Evolutionary conservation across 176 grass and related monocot genomes (phyloP).

Genomic region (Phoenix roebelenii): DNA sequence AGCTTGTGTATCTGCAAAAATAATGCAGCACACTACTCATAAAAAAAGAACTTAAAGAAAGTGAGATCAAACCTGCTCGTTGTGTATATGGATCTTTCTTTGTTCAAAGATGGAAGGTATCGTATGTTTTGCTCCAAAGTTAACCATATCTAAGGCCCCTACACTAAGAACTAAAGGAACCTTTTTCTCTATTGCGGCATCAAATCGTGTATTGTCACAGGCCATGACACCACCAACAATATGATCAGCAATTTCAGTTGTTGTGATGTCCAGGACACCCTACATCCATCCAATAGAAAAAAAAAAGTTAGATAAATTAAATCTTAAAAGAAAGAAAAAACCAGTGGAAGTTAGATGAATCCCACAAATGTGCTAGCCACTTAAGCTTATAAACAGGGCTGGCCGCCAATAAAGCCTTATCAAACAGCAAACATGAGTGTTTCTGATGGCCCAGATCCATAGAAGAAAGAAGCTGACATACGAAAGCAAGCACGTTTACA

Average conservation of each 20-base stretch:
- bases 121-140: slow-evolving; percentile 75
- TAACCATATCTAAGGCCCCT: slow-evolving; percentile 94
- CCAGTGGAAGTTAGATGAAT: too few relatives aligned
- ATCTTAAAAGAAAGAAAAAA: too few relatives aligned
- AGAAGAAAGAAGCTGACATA: too few relatives aligned
- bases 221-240: slow-evolving; percentile 91
- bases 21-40: not conserved
- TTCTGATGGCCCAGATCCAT: too few relatives aligned
- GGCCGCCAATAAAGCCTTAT: not conserved
- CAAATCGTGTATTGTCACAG: slow-evolving; percentile 69
- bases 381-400: too few relatives aligned
- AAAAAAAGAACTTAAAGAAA: slow-evolving; percentile 9
- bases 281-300: slow-evolving; percentile 32
- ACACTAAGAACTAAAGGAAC: slow-evolving; percentile 88
- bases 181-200: slow-evolving; percentile 61
- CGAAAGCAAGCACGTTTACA: too few relatives aligned
- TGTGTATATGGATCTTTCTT: slow-evolving; percentile 86
- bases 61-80: slow-evolving; percentile 65
- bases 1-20: not conserved
- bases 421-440: slow-evolving; percentile 8
- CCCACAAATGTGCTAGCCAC: too few relatives aligned
- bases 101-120: slow-evolving; percentile 58
- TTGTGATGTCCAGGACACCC: slow-evolving; percentile 89
- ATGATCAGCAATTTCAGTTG: slow-evolving; percentile 89
- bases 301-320: slow-evolving; percentile 3